Evolutionary conservation across 169 alveolate genomes (phyloP), one percentile per base, ranked within the genome.

Genomic region (Plasmodium vivax): DNA sequence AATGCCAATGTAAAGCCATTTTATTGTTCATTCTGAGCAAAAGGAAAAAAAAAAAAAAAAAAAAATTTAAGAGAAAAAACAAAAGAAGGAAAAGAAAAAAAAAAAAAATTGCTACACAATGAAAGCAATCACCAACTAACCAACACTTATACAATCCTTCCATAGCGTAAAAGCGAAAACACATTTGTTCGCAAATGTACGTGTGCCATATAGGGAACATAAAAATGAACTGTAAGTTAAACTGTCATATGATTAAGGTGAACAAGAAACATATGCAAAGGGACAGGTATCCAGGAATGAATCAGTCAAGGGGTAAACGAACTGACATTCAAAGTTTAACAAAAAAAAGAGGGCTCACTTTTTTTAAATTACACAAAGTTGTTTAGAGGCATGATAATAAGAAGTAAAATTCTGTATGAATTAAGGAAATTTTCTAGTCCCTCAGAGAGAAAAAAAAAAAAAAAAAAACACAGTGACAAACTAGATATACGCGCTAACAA

Each of bases 231-330:
- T 19, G 14, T n/a, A 23, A 47, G 38, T 45, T 45, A 82, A 81
- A 82, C 62, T 51, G 12, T 45, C 9, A 82, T 8, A 45, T 45
- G 23, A 38, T n/a, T 47, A 82, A 47, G 74, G 45, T n/a, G 56
- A 58, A 47, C 9, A 41, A 71, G 83, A 45, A 73, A 68, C 51
- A 36, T 36, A n/a, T n/a, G 75, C 83, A 38, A 10, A 71, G 47
- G 54, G 16, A 82, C 38, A 82, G 90, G 54, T n/a, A 82, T 10
- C 79, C 34, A 51, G 45, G 80, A 58, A 54, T 34, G 90, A 54
- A 36, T 68, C 38, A 68, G 8, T 14, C 58, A 14, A 56, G 71
- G 71, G 41, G 80, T 12, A 82, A 34, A 82, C 58, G 34, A 56
- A 56, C 23, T 23, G 19, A 56, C 38, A n/a, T 82, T 8, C 27